Evolutionary conservation across 2,329 filamentous ascomycete species (phyloP).

Genomic region (Botrytis porri): DNA sequence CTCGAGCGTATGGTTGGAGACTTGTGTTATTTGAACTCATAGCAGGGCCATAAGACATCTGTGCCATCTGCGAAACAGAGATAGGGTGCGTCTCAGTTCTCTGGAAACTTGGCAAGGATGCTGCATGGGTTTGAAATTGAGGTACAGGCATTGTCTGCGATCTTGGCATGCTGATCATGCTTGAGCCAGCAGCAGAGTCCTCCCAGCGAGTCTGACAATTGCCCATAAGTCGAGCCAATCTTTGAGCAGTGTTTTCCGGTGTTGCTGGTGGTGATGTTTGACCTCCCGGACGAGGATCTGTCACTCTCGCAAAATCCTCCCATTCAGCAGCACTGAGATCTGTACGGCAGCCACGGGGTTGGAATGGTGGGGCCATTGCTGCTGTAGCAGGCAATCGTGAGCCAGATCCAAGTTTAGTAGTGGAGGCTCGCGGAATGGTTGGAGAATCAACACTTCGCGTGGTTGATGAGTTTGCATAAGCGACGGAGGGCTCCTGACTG

Average conservation of each 20-base stretch:
- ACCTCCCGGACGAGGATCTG: conserved; percentile 12
- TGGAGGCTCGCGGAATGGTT: not conserved
- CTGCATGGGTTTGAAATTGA: conserved; percentile 3
- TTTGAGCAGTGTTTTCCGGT: conserved; percentile 24
- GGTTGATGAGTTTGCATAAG: not conserved
- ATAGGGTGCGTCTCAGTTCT: conserved; percentile 28
- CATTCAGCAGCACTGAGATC: conserved; percentile 14
- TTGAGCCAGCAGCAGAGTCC: conserved; percentile 20
- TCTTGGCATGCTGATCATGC: conserved; percentile 18
- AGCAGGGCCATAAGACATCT: not conserved
- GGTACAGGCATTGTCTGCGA: conserved; percentile 24
- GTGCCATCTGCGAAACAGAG: not conserved
- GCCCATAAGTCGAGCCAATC: conserved; percentile 29
- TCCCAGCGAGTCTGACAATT: conserved; percentile 30
- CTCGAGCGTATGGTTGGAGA: conserved; percentile 1
- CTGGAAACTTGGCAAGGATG: conserved; percentile 18
- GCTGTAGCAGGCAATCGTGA: conserved; percentile 34
- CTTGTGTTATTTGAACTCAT: not conserved
- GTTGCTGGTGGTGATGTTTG: conserved; percentile 18
- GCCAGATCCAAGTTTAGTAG: conserved; percentile 3
- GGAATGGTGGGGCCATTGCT: conserved; percentile 39
- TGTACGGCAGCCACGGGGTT: conserved; percentile 30
- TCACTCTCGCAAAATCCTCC: conserved; percentile 12
- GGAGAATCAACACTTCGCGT: conserved; percentile 6
- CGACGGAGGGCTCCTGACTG: not conserved